phyloP scores from a whole-genome alignment of 2,329 filamentous ascomycete species.

The Fusarium duplospermum region DNA sequence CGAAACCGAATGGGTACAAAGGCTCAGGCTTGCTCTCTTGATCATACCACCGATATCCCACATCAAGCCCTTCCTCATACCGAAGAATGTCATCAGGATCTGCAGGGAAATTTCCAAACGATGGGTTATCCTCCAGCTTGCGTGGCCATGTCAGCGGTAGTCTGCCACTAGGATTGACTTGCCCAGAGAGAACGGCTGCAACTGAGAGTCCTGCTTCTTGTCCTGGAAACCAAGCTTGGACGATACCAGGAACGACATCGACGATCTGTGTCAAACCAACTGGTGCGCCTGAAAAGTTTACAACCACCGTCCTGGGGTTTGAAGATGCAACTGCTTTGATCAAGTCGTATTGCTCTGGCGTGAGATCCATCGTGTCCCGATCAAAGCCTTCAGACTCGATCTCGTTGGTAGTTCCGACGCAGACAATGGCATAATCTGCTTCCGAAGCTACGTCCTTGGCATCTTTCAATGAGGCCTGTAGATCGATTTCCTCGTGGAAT shows the following conservation, averaged over 20 bases:
- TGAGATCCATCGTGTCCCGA: not conserved
- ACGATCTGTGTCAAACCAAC: not conserved
- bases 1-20: constrained; percentile 19
- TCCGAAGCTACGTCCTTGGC: not conserved
- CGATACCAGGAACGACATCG: not conserved
- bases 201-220: not conserved
- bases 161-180: not conserved
- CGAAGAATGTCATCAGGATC: not conserved
- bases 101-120: not conserved
- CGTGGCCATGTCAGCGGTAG: not conserved
- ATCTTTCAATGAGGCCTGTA: not conserved
- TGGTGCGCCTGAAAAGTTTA: not conserved
- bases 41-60: constrained; percentile 27
- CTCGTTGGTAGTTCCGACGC: not conserved
- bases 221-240: not conserved
- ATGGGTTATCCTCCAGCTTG: not conserved
- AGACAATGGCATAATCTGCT: not conserved
- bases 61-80: not conserved
- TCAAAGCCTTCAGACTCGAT: not conserved
- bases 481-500: constrained; percentile 12
- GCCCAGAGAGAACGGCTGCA: not conserved
- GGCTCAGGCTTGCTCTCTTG: constrained; percentile 5
- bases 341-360: not conserved
- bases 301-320: not conserved
- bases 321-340: not conserved